Percentiles rank a stretch among this genome's conserved stretches.
Conservation (phyloP, 2,329 filamentous ascomycete species). For the Fusarium illudens region DNA sequence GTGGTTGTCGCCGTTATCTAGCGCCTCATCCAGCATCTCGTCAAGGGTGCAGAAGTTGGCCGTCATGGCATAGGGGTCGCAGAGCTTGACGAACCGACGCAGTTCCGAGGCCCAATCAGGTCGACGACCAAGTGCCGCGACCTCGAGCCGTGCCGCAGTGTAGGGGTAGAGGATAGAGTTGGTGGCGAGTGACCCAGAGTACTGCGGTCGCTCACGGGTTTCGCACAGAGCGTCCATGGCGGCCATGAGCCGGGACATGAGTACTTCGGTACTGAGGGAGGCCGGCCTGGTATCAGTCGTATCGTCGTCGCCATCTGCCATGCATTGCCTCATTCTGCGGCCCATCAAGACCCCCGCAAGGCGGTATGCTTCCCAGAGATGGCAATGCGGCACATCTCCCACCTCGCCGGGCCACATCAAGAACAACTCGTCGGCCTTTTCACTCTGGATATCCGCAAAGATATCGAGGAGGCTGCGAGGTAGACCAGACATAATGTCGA, state of each 20-base stretch:
- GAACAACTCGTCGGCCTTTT: conserved; percentile 28
- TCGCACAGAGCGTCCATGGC: conserved; percentile 37
- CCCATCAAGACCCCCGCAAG: conserved; percentile 36
- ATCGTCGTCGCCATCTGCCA: not conserved
- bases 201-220: conserved; percentile 9
- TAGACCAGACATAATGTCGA: conserved; percentile 42
- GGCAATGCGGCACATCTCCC: conserved; percentile 39
- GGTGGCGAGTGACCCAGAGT: conserved; percentile 30
- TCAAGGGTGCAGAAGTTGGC: conserved; percentile 14
- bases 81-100: not conserved
- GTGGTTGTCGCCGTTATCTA: conserved; percentile 16
- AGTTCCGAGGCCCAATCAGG: conserved; percentile 29
- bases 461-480: conserved; percentile 42
- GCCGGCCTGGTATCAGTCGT: not conserved
- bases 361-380: conserved; percentile 44
- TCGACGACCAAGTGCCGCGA: conserved; percentile 22
- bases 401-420: conserved; percentile 38
- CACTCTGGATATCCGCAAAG: conserved; percentile 26
- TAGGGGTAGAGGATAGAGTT: conserved; percentile 43
- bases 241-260: conserved; percentile 39
- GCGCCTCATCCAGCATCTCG: conserved; percentile 27
- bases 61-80: conserved; percentile 22
- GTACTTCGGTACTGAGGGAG: conserved; percentile 9
- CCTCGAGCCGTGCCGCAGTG: conserved; percentile 39
- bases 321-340: conserved; percentile 20